Evolutionary conservation across 2,329 filamentous ascomycete species (phyloP).

Genomic region (Verticillium isaacii): DNA sequence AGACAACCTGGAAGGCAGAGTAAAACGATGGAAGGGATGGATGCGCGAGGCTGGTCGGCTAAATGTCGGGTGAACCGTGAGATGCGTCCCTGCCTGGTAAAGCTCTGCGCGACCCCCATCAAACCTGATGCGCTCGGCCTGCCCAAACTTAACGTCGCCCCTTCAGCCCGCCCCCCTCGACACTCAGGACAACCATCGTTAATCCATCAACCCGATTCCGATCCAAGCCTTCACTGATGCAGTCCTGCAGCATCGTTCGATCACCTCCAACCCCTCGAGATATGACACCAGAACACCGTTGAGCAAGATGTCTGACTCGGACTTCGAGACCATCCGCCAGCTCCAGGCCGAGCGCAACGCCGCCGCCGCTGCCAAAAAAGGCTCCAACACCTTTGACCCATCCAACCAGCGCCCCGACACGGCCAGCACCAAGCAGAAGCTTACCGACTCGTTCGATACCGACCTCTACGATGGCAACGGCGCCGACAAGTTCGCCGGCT

Average conservation of each 20-base stretch:
- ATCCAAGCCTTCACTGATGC: slow-evolving; percentile 9
- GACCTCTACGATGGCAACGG: slow-evolving; percentile 78
- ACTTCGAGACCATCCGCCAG: slow-evolving; percentile 82
- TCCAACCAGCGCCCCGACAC: slow-evolving; percentile 73
- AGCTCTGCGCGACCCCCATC: slow-evolving; percentile 12
- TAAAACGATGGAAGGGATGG: no score
- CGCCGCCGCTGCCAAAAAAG: slow-evolving; percentile 71
- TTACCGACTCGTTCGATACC: slow-evolving; percentile 85
- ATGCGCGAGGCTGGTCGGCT: slow-evolving; percentile 16
- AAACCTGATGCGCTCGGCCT: slow-evolving; percentile 10
- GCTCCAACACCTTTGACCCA: slow-evolving; percentile 73
- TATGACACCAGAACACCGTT: slow-evolving; percentile 30
- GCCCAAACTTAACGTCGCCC: neutral
- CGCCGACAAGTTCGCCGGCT: slow-evolving; percentile 79
- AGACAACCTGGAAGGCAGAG: no score
- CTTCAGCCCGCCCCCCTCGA: slow-evolving; percentile 14
- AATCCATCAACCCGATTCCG: neutral
- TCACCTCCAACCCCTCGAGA: slow-evolving; percentile 11
- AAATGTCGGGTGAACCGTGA: slow-evolving; percentile 26
- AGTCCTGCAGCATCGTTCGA: slow-evolving; percentile 12
- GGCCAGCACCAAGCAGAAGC: slow-evolving; percentile 82
- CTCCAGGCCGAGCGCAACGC: slow-evolving; percentile 92
- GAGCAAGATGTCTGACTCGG: slow-evolving; percentile 65
- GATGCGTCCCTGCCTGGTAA: slow-evolving; percentile 24
- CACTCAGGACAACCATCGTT: slow-evolving; percentile 24